phyloP scores from a whole-genome alignment of 768 basidiomycete species.

The Tricholoma sp. region DNA sequence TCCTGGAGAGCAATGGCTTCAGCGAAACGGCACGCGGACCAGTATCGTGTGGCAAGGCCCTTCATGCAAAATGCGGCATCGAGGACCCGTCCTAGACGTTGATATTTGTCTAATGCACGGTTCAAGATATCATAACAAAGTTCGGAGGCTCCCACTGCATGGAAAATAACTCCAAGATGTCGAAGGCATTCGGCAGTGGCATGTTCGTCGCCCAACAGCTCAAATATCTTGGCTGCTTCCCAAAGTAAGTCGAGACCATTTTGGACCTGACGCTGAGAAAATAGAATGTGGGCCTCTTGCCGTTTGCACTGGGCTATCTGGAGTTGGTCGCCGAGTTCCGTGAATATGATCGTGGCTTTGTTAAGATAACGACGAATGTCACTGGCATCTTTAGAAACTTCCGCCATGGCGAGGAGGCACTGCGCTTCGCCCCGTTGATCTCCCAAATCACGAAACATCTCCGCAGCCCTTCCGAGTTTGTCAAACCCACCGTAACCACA shows the following conservation, averaged over 20 bases:
- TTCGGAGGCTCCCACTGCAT: slow-evolving; percentile 3
- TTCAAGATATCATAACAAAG: neutral
- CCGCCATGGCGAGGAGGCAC: too few species aligned
- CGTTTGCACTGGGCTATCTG: slow-evolving; percentile 2
- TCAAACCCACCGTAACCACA: too few species aligned
- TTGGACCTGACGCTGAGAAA: too few species aligned
- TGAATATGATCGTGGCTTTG: neutral
- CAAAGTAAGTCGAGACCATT: neutral
- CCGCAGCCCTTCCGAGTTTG: too few species aligned
- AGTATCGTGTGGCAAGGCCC: too few species aligned
- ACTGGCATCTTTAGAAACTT: too few species aligned
- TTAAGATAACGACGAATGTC: too few species aligned
- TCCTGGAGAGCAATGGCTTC: too few species aligned
- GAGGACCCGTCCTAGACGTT: neutral
- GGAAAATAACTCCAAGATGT: neutral
- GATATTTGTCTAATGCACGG: too few species aligned
- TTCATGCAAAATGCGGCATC: neutral
- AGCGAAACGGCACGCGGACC: too few species aligned
- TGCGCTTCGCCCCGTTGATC: too few species aligned
- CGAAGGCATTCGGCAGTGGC: slow-evolving; percentile 3
- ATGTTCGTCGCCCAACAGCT: slow-evolving; percentile 5
- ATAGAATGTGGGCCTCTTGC: neutral
- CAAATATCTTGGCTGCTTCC: slow-evolving; percentile 1
- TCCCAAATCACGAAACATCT: too few species aligned
- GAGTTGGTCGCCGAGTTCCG: neutral